Evolutionary conservation across 345 rosid genomes (phyloP).

Genomic region (Arabidopsis suecica): DNA sequence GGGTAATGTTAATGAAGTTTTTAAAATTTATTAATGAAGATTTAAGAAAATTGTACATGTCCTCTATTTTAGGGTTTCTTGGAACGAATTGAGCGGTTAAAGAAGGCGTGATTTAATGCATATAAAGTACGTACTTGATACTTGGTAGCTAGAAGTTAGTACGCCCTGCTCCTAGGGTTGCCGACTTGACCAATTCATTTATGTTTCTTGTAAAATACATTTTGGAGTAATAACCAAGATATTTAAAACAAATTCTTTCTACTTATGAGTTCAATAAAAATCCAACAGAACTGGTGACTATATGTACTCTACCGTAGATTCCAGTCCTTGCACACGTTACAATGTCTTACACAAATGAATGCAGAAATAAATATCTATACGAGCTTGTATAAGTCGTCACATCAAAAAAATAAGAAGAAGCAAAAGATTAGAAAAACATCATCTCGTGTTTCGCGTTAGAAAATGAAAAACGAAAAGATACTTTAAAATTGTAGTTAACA

Average conservation of each 20-base stretch:
- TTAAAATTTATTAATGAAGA: neutral
- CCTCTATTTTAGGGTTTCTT: neutral
- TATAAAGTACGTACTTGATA: neutral
- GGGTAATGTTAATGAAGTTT: neutral
- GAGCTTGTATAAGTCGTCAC: slow-evolving; percentile 34
- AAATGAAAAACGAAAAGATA: slow-evolving; percentile 20
- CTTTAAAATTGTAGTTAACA: slow-evolving; percentile 1
- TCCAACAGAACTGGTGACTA: slow-evolving; percentile 11
- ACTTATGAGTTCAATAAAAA: slow-evolving; percentile 20
- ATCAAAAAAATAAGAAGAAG: slow-evolving; percentile 8
- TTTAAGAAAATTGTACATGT: neutral
- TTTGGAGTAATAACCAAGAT: slow-evolving; percentile 5
- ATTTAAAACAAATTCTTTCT: neutral
- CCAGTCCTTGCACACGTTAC: neutral
- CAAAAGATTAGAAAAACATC: slow-evolving; percentile 9
- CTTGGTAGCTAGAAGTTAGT: slow-evolving; percentile 18
- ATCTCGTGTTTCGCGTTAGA: slow-evolving; percentile 33
- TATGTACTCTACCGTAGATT: slow-evolving; percentile 27
- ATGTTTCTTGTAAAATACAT: slow-evolving; percentile 11
- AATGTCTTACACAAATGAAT: slow-evolving; percentile 13
- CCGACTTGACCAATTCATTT: slow-evolving; percentile 42
- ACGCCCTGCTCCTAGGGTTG: slow-evolving; percentile 29
- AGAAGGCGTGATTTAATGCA: slow-evolving; percentile 28
- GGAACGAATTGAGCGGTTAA: slow-evolving; percentile 12
- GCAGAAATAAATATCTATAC: no score